phyloP scores from a whole-genome alignment of 305 asterid genomes.

The Fraxinus ornus region DNA sequence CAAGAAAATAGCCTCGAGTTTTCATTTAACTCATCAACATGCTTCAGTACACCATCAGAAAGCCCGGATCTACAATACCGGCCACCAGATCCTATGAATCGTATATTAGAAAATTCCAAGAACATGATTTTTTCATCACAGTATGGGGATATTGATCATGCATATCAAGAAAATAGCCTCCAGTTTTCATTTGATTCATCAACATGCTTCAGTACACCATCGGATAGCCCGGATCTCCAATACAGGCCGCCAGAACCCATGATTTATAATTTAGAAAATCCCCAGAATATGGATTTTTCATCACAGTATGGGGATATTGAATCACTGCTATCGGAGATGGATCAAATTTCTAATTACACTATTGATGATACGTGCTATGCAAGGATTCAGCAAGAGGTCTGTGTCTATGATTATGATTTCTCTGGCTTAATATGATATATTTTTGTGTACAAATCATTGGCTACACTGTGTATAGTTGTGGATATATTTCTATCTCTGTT shows the following conservation, averaged over 20 bases:
- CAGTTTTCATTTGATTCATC: conserved; percentile 31
- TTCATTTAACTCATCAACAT: conserved; percentile 30
- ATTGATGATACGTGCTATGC: conserved; percentile 26
- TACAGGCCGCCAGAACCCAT: conserved; percentile 11
- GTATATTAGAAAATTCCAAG: conserved; percentile 19
- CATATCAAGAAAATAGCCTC: conserved; percentile 26
- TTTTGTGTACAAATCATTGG: background rate
- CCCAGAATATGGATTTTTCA: conserved; percentile 23
- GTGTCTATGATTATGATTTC: conserved; percentile 39
- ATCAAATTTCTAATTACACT: conserved; percentile 22
- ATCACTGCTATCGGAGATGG: conserved; percentile 53
- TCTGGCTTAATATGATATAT: conserved; percentile 19
- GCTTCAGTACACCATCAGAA: conserved; percentile 11
- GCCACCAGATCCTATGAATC: conserved; percentile 11
- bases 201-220: conserved; percentile 16
- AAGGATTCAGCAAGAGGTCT: conserved; percentile 38
- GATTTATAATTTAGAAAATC: conserved; percentile 15
- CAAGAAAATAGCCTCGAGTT: conserved; percentile 27
- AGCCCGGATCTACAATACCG: conserved; percentile 25
- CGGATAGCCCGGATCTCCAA: conserved; percentile 26
- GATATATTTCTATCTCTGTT: background rate
- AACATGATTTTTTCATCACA: conserved; percentile 25
- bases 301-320: conserved; percentile 43
- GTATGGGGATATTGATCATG: conserved; percentile 29
- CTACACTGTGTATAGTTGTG: background rate